Evolutionary conservation across 495 filamentous ascomycete genomes (phyloP).

Genomic region (Aspergillus avenaceus): DNA sequence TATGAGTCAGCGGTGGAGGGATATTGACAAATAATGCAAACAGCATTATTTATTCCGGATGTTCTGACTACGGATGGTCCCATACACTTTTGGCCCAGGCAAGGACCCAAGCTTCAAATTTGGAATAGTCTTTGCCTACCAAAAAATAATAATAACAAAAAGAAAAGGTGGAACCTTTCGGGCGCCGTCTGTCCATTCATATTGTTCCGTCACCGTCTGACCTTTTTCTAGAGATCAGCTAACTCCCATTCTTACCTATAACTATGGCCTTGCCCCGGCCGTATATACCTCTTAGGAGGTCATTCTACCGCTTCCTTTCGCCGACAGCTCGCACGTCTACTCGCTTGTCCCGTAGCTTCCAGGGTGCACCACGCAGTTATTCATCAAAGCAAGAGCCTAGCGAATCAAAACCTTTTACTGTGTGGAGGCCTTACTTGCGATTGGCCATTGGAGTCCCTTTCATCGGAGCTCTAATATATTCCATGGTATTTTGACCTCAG

Average conservation of each 20-base stretch:
- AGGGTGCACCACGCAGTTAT: conserved; percentile 25
- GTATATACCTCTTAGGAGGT: conserved; percentile 38
- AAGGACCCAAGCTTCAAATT: background rate
- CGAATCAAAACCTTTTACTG: conserved; percentile 32
- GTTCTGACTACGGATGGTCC: conserved; percentile 14
- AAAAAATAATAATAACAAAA: too few relatives aligned
- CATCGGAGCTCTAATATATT: conserved; percentile 59
- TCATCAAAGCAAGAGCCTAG: conserved; percentile 23
- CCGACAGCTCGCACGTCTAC: conserved; percentile 18
- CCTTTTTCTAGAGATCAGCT: conserved; percentile 10
- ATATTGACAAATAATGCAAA: conserved; percentile 27
- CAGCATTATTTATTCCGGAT: conserved; percentile 2
- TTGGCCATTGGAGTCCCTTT: conserved; percentile 60
- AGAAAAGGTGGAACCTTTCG: conserved; percentile 1
- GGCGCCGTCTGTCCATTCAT: background rate
- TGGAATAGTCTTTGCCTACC: background rate
- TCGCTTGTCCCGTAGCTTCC: conserved; percentile 19
- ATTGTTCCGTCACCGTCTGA: conserved; percentile 14
- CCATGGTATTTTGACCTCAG: conserved; percentile 48
- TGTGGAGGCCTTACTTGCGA: conserved; percentile 51
- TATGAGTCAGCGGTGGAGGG: conserved; percentile 11
- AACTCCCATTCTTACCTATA: conserved; percentile 4
- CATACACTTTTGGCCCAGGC: conserved; percentile 6
- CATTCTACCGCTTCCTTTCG: conserved; percentile 25
- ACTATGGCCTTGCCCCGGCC: conserved; percentile 34